Base-by-base conservation (phyloP, 495 filamentous ascomycete species). In the Halenospora varia region DNA sequence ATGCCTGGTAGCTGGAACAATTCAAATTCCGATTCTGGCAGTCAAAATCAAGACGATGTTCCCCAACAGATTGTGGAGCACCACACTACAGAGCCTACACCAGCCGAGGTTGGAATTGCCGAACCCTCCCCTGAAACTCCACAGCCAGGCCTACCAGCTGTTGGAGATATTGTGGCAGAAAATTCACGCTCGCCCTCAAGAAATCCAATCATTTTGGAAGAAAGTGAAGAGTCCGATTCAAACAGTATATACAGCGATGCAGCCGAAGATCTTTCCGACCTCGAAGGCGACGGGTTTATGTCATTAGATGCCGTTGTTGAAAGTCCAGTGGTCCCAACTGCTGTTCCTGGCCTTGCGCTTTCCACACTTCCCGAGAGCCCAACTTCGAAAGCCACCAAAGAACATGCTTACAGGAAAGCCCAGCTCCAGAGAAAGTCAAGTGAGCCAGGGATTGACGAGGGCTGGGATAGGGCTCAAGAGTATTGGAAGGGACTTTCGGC, bases 231-330 rank as follows among this genome's bases (percentile, higher is more conserved):
- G 13, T 61, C 65, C 17, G 70, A 72, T 53, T 52, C 46, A 6
- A 48, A 77, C 25, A 93, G 88, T 69, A 79, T 93, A 48, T 96
- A 93, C 69, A 94, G 89, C 64, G 92, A 96, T 77, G 92, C 92
- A 2, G 85, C 85, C 42, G 92, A 96, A 65, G 88, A 90, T 53
- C 71, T 88, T 1, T 77, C 79, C 0, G 83, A 92, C 24, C 50
- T 76, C 15, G 86, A 88, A 41, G 85, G 85, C 3, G 83, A 86
- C 60, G 89, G 87, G 0, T 96, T 92, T 70, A 79, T 86, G 48
- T 95, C 89, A 11, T 82, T 96, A 46, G 83, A 96, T 71, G 92
- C 92, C 24, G 86, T 96, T 44, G 77, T 95, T 1, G 85, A 92
- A 51, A 84, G 79, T 49, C 65, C 65, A 15, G 45, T 60, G 22